Base-by-base conservation (phyloP, 108 stramenopile genomes). In the Cyclotella sp. region DNA sequence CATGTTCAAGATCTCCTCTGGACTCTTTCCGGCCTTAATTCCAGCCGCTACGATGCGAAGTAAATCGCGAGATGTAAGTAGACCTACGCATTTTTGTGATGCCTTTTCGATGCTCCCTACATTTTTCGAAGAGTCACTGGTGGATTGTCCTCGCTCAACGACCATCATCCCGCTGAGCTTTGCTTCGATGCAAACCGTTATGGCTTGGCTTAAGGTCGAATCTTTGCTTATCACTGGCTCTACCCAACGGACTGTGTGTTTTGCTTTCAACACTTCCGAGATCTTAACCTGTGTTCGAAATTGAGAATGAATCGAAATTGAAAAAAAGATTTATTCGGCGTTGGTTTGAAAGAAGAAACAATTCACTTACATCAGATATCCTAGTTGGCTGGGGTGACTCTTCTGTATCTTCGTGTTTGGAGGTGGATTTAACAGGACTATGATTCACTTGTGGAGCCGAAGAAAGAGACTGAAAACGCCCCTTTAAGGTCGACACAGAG, bases 101-200 rank as follows among this genome's bases (percentile, higher is more conserved):
- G 63, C 28, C 41, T 63, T 60, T 73, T 62, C 39, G 66, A 65
- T 54, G 63, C 52, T 21, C 58, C 67, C 45, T 42, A 40, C 61
- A 51, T 42, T 21, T 57, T 24, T 27, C 57, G n/a, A n/a, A n/a
- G 42, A 57, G 28, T 46, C 9, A 44, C 21, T 16, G 26, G 57
- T 45, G 42, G 75, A 51, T 66, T 72, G 41, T 43, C 47, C 34
- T 75, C 68, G 63, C 60, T 92, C 90, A 15, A 95, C 83, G 18
- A 95, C 95, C 95, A 95, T 95, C 90, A 92, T 88, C 1, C 85
- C 95, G 18, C 77, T 82, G 18, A 95, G 65, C 41, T 91, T 92
- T 29, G 88, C 86, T 58, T 93, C 91, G 70, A 95, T 93, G 52
- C 78, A 83, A 0, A 85, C 76, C 28, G 68, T 63, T 47, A 93